Conservation (phyloP, 1,139 yeast genomes). For the Hemisphaericaspora subhashii region DNA sequence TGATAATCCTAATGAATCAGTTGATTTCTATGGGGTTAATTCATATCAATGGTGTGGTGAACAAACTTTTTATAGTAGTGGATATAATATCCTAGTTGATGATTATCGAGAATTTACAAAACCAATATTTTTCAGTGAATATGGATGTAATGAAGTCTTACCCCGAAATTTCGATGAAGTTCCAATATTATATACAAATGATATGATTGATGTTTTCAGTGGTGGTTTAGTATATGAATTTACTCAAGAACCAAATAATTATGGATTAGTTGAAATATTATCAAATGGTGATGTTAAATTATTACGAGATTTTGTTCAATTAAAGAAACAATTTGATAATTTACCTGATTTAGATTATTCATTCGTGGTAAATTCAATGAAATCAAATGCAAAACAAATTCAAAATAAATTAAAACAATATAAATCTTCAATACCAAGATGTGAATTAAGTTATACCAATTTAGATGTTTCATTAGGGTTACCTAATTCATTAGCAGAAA, state of each 20-base stretch:
- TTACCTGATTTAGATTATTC: slow-evolving; percentile 27
- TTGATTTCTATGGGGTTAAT: slow-evolving; percentile 94
- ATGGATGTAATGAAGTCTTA: slow-evolving; percentile 81
- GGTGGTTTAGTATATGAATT: slow-evolving; percentile 95
- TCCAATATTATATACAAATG: slow-evolving; percentile 61
- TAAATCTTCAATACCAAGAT: slow-evolving; percentile 29
- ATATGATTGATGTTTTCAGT: slow-evolving; percentile 79
- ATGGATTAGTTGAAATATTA: slow-evolving; percentile 75
- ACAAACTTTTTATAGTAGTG: slow-evolving; percentile 78
- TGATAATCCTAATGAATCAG: slow-evolving; percentile 55
- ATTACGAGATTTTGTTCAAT: slow-evolving; percentile 52
- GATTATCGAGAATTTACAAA: slow-evolving; percentile 67
- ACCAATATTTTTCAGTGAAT: slow-evolving; percentile 90
- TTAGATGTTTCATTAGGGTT: slow-evolving; percentile 50
- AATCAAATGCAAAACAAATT: slow-evolving; percentile 24
- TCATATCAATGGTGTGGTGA: slow-evolving; percentile 98
- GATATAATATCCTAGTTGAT: slow-evolving; percentile 71
- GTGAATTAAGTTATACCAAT: slow-evolving; percentile 50
- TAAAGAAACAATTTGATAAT: slow-evolving; percentile 49
- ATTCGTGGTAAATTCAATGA: slow-evolving; percentile 28
- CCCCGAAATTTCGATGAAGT: slow-evolving; percentile 87
- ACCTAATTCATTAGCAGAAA: slow-evolving; percentile 46
- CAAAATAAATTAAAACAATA: slow-evolving; percentile 26
- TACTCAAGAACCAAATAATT: slow-evolving; percentile 83
- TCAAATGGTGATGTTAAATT: slow-evolving; percentile 55